These are phyloP conservation scores for Nicotiana undulata DNA, from an alignment of 257 asterid genomes.

Conservation along the genomic window DNA sequence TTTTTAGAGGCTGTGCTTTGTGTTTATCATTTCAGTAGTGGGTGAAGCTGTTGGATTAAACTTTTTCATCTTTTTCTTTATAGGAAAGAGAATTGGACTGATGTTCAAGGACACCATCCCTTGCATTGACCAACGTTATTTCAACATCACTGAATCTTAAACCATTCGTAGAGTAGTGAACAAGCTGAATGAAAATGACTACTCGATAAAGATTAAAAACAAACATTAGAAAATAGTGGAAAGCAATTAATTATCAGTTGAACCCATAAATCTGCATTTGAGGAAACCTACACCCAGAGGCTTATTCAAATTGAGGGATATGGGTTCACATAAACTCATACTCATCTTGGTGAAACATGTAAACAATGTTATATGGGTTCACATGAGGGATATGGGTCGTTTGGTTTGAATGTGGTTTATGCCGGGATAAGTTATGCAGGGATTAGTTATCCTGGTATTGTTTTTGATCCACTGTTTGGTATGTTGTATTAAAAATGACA, in stretches of 20 bases:
- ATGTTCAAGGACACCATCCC: conserved; percentile 1
- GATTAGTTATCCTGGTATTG: too few species aligned
- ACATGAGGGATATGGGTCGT: too few species aligned
- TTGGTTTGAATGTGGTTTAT: too few species aligned
- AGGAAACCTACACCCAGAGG: background rate
- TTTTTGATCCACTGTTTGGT: too few species aligned
- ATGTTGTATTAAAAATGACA: too few species aligned
- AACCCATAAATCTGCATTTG: background rate
- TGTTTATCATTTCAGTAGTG: conserved; percentile 20
- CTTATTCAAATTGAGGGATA: too few species aligned
- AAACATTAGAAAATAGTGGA: background rate
- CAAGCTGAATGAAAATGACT: background rate
- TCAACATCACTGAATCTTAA: conserved; percentile 6
- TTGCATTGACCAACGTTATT: conserved; percentile 3
- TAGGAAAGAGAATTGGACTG: background rate
- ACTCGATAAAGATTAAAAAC: background rate
- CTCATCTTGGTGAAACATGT: too few species aligned
- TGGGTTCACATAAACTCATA: too few species aligned
- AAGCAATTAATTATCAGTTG: background rate
- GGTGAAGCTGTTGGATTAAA: conserved; percentile 14
- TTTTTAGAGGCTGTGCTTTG: conserved; percentile 10
- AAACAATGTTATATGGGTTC: too few species aligned
- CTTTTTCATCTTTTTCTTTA: background rate
- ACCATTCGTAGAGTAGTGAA: conserved; percentile 6
- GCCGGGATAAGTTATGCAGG: too few species aligned